Conservation (phyloP, 805 yeast species). For the Suhomyces emberorum region DNA sequence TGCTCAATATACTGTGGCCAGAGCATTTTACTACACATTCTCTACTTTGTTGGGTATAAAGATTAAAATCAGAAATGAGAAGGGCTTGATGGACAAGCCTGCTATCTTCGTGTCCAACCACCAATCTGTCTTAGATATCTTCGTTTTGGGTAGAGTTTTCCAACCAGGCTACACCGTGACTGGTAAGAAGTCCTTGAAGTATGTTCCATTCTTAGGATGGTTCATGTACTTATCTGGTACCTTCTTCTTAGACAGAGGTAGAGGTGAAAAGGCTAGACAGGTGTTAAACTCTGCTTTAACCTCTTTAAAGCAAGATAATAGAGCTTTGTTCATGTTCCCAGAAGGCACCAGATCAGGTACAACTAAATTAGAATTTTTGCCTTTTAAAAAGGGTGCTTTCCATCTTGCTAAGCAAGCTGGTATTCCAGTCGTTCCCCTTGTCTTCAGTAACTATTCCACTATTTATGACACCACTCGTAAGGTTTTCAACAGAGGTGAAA, state of each 20-base stretch:
- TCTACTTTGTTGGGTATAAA: conserved; percentile 64
- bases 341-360: conserved; percentile 94
- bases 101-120: conserved; percentile 84
- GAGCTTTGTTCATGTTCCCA: conserved; percentile 87
- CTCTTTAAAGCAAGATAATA: conserved; percentile 56
- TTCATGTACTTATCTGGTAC: conserved; percentile 91
- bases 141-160: conserved; percentile 77
- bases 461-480: conserved; percentile 58
- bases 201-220: conserved; percentile 93
- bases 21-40: conserved; percentile 67
- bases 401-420: conserved; percentile 92
- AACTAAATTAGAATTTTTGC: conserved; percentile 63
- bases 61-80: conserved; percentile 66
- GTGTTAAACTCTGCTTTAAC: conserved; percentile 70
- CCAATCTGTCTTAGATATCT: conserved; percentile 84
- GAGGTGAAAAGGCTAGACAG: conserved; percentile 68
- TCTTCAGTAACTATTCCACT: conserved; percentile 80
- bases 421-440: conserved; percentile 85
- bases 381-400: conserved; percentile 97
- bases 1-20: conserved; percentile 87
- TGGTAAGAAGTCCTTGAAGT: conserved; percentile 80
- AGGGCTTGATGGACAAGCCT: conserved; percentile 54
- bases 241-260: conserved; percentile 81
- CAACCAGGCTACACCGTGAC: conserved; percentile 90
- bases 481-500: conserved; percentile 74